These are phyloP conservation scores for Hamamelis virginiana DNA, from an alignment of 164 flowering plant genomes.

Conservation along the genomic window DNA sequence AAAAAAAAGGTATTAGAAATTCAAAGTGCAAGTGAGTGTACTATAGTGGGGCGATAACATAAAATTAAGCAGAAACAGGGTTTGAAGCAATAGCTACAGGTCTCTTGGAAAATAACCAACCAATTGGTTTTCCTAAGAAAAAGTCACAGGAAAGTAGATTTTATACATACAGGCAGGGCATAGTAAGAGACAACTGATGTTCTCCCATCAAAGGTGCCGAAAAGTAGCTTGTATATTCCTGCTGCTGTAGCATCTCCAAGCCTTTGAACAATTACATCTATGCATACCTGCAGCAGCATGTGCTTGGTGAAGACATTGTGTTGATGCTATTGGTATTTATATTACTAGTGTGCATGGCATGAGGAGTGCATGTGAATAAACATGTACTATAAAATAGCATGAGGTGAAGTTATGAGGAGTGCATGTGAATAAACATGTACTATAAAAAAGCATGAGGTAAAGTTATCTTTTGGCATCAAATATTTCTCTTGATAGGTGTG, in stretches of 20 bases:
- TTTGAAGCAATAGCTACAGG: neutral
- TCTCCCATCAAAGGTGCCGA: conserved; percentile 49
- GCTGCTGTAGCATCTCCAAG: conserved; percentile 99
- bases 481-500: too few relatives aligned
- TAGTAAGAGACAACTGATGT: conserved; percentile 63
- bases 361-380: too few relatives aligned
- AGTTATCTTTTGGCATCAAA: too few relatives aligned
- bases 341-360: too few relatives aligned
- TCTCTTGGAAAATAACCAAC: neutral
- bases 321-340: too few relatives aligned
- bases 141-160: neutral
- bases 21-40: too few relatives aligned
- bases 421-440: too few relatives aligned
- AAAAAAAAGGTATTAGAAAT: neutral
- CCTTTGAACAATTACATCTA: conserved; percentile 92
- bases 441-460: too few relatives aligned
- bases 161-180: conserved; percentile 77
- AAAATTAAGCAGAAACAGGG: too few relatives aligned
- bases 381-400: too few relatives aligned
- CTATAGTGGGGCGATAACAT: too few relatives aligned
- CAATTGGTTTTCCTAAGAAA: neutral
- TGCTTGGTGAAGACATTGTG: neutral
- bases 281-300: conserved; percentile 65
- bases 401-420: too few relatives aligned
- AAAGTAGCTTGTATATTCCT: conserved; percentile 78